Percentiles rank a stretch among this genome's conserved stretches.
These are phyloP conservation scores for Colletotrichum sp. DNA, from an alignment of 2,329 filamentous ascomycete genomes.

Conservation along the genomic window DNA sequence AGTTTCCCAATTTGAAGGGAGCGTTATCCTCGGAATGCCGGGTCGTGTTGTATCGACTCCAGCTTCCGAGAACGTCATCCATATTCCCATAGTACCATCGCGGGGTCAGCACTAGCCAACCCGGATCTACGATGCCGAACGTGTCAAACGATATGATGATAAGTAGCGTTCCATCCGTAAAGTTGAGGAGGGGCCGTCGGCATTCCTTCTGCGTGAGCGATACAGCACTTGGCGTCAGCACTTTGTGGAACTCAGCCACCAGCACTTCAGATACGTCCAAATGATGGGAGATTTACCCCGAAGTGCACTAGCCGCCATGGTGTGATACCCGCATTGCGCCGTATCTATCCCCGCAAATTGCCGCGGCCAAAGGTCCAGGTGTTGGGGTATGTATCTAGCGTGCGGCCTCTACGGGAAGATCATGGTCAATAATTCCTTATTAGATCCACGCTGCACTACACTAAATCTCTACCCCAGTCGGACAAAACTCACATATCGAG, in stretches of 20 bases:
- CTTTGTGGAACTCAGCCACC: background rate
- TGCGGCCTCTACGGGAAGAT: background rate
- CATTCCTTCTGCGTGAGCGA: background rate
- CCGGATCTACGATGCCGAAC: background rate
- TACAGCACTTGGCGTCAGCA: background rate
- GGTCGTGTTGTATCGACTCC: background rate
- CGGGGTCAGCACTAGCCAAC: background rate
- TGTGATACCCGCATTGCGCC: background rate
- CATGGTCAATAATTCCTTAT: background rate
- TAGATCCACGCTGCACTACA: background rate
- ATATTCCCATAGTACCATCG: background rate
- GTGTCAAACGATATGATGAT: background rate
- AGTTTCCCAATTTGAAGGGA: background rate
- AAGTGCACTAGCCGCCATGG: background rate
- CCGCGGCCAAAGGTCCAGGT: background rate
- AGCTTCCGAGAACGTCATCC: background rate
- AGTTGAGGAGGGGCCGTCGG: background rate
- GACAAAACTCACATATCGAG: background rate
- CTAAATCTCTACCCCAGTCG: background rate
- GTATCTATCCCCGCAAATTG: background rate
- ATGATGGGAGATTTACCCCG: background rate
- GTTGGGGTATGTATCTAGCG: background rate
- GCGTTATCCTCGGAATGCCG: background rate
- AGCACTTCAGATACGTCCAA: background rate
- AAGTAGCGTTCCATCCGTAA: background rate